Evolutionary conservation across 2,329 filamentous ascomycete genomes (phyloP).

Genomic region (Talaromyces verruculosus): DNA sequence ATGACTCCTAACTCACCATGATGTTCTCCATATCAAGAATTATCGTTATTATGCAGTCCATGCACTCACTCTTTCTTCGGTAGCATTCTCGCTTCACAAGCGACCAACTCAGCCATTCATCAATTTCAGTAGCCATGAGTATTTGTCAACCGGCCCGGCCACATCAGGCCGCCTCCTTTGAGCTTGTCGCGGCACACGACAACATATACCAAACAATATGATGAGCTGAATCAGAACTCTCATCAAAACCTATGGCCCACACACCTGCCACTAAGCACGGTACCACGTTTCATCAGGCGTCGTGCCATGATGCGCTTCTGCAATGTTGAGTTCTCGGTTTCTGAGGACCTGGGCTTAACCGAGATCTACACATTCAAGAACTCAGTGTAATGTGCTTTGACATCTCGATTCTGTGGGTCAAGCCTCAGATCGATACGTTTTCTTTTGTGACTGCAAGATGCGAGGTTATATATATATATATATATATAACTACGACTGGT

Average conservation of each 20-base stretch:
- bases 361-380: slow-evolving; percentile 8
- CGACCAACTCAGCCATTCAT: neutral
- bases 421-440: neutral
- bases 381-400: slow-evolving; percentile 10
- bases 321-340: neutral
- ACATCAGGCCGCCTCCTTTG: neutral
- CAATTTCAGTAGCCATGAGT: neutral
- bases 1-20: neutral
- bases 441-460: neutral
- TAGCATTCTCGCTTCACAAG: slow-evolving; percentile 5
- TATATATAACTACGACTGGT: neutral
- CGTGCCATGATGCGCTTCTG: neutral
- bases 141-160: neutral
- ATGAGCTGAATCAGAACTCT: neutral
- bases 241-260: neutral
- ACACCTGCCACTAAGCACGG: neutral
- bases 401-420: slow-evolving; percentile 10
- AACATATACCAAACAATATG: neutral
- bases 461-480: neutral
- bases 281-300: slow-evolving; percentile 2
- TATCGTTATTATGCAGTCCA: slow-evolving; percentile 2
- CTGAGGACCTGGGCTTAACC: neutral
- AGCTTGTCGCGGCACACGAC: neutral
- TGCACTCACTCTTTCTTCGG: neutral
- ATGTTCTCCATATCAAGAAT: neutral